Evolutionary conservation across 345 rosid genomes (phyloP).

Genomic region (Firmiana major): DNA sequence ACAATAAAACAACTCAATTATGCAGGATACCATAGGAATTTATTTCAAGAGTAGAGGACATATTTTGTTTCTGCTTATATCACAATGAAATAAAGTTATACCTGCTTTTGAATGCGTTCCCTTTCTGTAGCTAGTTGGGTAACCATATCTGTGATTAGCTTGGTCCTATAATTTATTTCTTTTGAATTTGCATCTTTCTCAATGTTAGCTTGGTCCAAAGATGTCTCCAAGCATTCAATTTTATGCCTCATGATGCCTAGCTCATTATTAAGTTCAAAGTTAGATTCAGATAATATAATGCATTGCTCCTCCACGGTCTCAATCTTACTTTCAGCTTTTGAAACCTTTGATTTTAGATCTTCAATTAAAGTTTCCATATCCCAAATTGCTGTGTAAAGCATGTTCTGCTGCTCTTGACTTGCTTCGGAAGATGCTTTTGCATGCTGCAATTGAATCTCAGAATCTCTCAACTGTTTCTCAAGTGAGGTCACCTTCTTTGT

Average conservation of each 20-base stretch:
- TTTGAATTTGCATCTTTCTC: slow-evolving; percentile 51
- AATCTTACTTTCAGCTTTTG: slow-evolving; percentile 75
- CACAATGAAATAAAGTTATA: slow-evolving; percentile 19
- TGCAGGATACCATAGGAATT: background rate
- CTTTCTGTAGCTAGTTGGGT: slow-evolving; percentile 66
- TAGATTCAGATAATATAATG: slow-evolving; percentile 54
- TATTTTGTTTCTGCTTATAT: background rate
- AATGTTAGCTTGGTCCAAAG: slow-evolving; percentile 47
- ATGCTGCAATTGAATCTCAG: slow-evolving; percentile 64
- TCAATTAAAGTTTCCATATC: slow-evolving; percentile 97
- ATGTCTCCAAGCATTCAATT: slow-evolving; percentile 46
- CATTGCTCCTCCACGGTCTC: slow-evolving; percentile 79
- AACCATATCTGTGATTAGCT: slow-evolving; percentile 67
- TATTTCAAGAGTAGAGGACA: background rate
- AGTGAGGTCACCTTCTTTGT: slow-evolving; percentile 66
- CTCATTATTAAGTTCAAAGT: slow-evolving; percentile 59
- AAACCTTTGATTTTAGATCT: slow-evolving; percentile 84
- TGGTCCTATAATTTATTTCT: slow-evolving; percentile 57
- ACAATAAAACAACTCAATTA: background rate
- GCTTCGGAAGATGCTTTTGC: slow-evolving; percentile 74
- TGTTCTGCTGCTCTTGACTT: slow-evolving; percentile 88
- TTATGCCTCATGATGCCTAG: slow-evolving; percentile 46
- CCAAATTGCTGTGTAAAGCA: slow-evolving; percentile 97
- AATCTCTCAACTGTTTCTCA: slow-evolving; percentile 79
- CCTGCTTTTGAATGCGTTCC: slow-evolving; percentile 84